Evolutionary conservation across 2,329 filamentous ascomycete genomes (phyloP), one percentile per base, ranked within the genome.

Genomic region (Cercospora nicotianae): DNA sequence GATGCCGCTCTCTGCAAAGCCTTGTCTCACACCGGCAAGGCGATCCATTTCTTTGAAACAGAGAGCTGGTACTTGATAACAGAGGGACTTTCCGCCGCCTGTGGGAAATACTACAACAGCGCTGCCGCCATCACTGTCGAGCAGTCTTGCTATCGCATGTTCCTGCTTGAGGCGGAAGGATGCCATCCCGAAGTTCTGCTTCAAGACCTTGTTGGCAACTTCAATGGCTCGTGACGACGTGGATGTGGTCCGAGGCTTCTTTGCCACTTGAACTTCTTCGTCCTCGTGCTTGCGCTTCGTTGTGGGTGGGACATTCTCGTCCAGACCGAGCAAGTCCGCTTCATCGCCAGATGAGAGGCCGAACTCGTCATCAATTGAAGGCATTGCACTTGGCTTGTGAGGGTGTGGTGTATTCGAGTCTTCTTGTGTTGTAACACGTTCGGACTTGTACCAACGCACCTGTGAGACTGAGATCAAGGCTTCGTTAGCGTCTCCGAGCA

Each of bases 121-220:
- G 72, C 80, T 84, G 1, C 76, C 77, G 9, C 83, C 83, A 63
- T 76, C 26, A 16, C 23, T 30, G 20, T 55, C 74, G 2, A 85
- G 75, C 3, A 84, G 70, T 28, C 79, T 75, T 3, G 78, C 75
- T 66, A 84, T 83, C 0, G 79, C 83, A 10, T 77, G 74, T 65
- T 83, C 80, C 66, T 85, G 83, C 72, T 83, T 81, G 16, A 84
- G 74, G 53, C 81, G 77, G 67, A 85, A 85, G 0, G 70, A 71
- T 5, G 77, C 55, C 10, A 84, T 74, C 0, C 79, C 80, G 71
- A 84, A 85, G 4, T 73, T 76, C 33, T 80, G 73, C 64, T 74
- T 77, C 2, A 85, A 75, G 0, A 82, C 75, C 13, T 74, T 75
- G n/a, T 77, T 74, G 7, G 77, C 77, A 6, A 72, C 55, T 6